phyloP scores from a whole-genome alignment of 768 basidiomycete genomes.

The Kwoniella shandongensis region DNA sequence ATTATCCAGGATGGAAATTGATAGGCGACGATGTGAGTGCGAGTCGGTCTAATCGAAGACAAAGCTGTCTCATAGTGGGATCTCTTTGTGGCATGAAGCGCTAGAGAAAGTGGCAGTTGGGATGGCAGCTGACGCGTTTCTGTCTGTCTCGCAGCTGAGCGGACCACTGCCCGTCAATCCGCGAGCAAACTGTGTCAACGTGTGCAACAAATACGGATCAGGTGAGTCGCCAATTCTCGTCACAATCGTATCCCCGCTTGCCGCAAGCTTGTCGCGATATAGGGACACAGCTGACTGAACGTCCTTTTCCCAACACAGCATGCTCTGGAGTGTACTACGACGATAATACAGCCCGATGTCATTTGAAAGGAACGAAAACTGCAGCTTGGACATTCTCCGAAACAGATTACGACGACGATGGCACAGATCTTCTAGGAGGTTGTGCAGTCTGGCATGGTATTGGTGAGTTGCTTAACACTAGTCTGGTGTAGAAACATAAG shows the following conservation, averaged over 20 bases:
- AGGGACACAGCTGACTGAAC: too few relatives aligned
- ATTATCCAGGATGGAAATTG: constrained; percentile 38
- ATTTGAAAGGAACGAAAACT: constrained; percentile 27
- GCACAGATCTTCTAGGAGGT: constrained; percentile 26
- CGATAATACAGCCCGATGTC: constrained; percentile 14
- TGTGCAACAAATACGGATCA: constrained; percentile 28
- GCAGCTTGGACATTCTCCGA: constrained; percentile 20
- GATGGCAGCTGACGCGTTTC: too few relatives aligned
- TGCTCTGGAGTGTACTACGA: constrained; percentile 33
- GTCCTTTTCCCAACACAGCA: neutral
- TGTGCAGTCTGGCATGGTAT: constrained; percentile 28
- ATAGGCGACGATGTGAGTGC: constrained; percentile 38
- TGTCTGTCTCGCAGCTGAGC: constrained; percentile 15
- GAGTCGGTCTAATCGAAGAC: too few relatives aligned
- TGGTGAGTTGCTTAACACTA: too few relatives aligned
- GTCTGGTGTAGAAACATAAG: too few relatives aligned
- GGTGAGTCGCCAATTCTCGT: constrained; percentile 1
- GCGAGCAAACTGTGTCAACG: constrained; percentile 25
- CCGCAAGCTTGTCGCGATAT: too few relatives aligned
- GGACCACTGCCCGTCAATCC: constrained; percentile 23
- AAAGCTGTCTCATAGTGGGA: too few relatives aligned
- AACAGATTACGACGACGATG: constrained; percentile 15
- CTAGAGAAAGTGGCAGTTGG: neutral
- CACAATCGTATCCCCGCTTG: too few relatives aligned
- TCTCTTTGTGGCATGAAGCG: too few relatives aligned